Percentiles rank a stretch among this genome's conserved stretches.
Conservation (phyloP, 2,329 filamentous ascomycete species). For the Huntiella bhutanensis region DNA sequence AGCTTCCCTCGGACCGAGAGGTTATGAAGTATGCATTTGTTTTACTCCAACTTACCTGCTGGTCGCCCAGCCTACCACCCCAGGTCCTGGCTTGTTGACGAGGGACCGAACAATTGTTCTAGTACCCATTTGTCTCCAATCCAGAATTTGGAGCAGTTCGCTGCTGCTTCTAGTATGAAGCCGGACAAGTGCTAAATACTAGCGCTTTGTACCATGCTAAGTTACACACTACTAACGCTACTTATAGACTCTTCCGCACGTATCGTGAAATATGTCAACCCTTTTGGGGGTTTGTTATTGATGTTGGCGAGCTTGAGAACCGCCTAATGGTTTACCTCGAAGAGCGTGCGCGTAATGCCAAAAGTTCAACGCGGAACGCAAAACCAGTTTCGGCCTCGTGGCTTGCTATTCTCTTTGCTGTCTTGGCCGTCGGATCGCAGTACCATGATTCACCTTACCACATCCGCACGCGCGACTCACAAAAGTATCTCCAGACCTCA, state of each 20-base stretch:
- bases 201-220: no score
- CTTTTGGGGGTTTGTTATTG: slow-evolving; percentile 49
- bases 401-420: slow-evolving; percentile 46
- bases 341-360: slow-evolving; percentile 38
- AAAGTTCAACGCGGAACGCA: slow-evolving; percentile 25
- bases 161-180: no score
- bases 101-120: not conserved
- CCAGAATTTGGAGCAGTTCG: no score
- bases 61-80: no score
- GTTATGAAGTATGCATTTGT: slow-evolving; percentile 39
- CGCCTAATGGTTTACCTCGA: slow-evolving; percentile 47
- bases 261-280: slow-evolving; percentile 50
- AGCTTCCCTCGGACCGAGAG: slow-evolving; percentile 44
- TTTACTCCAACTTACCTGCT: not conserved
- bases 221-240: not conserved
- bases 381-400: slow-evolving; percentile 42
- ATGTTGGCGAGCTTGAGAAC: slow-evolving; percentile 46
- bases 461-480: slow-evolving; percentile 37
- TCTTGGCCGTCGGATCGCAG: slow-evolving; percentile 46
- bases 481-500: slow-evolving; percentile 43
- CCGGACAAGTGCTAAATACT: no score
- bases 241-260: slow-evolving; percentile 37
- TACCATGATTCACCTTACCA: slow-evolving; percentile 48
- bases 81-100: not conserved
- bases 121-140: not conserved